Base-by-base conservation (phyloP, 2,329 filamentous ascomycete genomes). In the Neofusicoccum ribis region DNA sequence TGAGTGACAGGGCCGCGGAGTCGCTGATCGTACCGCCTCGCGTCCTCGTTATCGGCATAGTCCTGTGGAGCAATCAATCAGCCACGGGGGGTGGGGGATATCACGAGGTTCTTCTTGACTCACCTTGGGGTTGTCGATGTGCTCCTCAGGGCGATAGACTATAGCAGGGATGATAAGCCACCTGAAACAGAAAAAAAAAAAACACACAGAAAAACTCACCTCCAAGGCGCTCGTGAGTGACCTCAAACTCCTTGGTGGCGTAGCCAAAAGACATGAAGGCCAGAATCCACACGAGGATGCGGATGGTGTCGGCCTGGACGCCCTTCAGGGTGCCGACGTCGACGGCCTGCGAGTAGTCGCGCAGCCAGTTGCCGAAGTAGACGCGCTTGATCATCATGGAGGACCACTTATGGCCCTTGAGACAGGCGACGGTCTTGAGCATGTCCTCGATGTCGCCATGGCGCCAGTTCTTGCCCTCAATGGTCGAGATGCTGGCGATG, bases 11-110 rank as follows among this genome's bases (percentile, higher is more conserved):
- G 93, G 0, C 89, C 91, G 59, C 95, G 89, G 7, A 98, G 86
- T 31, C 95, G 89, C 43, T 84, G 80, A 75, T 98, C 95, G 72
- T 87, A 93, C 71, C 90, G 86, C 67, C 92, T 87, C 5, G 95
- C 95, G 79, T 99, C 95, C 69, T 86, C 73, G 70, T 92, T 91
- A 71, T 98, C 77, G 63, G 77, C 77, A 69, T 79, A 79, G 67
- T 78, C 78, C 69, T 77, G 76, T 43, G 39, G 34, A 20, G 31
- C 3, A 20, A 2, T 14, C 1, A 20, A 23, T 52, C 14, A 64
- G 39, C 3, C 27, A 47, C 11, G 49, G 17, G 15, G 17, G 15
- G 5, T 8, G 7, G 14, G 23, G 23, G 17, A 6, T 5, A 12
- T 36, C 23, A 34, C 8, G 23, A 14, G 27, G 3, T 5, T 47